A percentile compares a stretch with the other conserved stretches of the same genome.
These are phyloP conservation scores for Draba incana DNA, from an alignment of 345 rosid genomes.

Conservation along the genomic window DNA sequence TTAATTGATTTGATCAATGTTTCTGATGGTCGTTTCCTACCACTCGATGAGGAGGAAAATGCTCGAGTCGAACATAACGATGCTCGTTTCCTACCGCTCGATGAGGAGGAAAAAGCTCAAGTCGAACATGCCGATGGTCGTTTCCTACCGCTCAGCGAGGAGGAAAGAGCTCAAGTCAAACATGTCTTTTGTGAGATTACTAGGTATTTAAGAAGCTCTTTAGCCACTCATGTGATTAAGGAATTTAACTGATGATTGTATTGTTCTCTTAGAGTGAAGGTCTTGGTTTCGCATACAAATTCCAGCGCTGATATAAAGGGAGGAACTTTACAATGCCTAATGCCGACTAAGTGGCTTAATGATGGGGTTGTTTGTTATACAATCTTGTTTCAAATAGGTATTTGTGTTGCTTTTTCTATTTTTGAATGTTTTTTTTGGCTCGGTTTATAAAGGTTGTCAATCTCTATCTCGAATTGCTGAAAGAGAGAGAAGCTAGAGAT, in stretches of 20 bases:
- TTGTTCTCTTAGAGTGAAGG: conserved; percentile 49
- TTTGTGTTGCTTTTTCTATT: conserved; percentile 1
- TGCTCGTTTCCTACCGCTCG: no score
- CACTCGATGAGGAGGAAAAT: conserved; percentile 39
- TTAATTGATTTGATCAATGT: conserved; percentile 45
- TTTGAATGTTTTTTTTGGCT: not conserved
- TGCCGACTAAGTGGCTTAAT: conserved; percentile 74
- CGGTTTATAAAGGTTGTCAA: conserved; percentile 72
- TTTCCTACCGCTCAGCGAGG: conserved; percentile 63
- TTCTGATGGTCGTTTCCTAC: conserved; percentile 58
- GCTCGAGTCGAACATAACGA: no score
- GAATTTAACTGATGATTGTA: conserved; percentile 6
- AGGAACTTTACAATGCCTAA: conserved; percentile 66
- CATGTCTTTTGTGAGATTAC: conserved; percentile 51
- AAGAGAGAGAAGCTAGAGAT: conserved; percentile 86
- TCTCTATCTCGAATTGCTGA: conserved; percentile 78
- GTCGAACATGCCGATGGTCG: conserved; percentile 24
- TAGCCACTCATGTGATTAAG: not conserved
- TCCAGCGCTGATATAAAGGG: conserved; percentile 73
- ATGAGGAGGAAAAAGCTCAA: conserved; percentile 62
- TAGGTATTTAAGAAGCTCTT: conserved; percentile 48
- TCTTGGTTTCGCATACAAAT: conserved; percentile 56
- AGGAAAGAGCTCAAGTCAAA: conserved; percentile 59
- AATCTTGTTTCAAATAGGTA: not conserved
- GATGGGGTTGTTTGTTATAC: conserved; percentile 61